A percentile compares a stretch with the other conserved stretches of the same genome.
Evolutionary conservation across 2,329 filamentous ascomycete genomes (phyloP).

Genomic region (Fonsecaea pedrosoi): DNA sequence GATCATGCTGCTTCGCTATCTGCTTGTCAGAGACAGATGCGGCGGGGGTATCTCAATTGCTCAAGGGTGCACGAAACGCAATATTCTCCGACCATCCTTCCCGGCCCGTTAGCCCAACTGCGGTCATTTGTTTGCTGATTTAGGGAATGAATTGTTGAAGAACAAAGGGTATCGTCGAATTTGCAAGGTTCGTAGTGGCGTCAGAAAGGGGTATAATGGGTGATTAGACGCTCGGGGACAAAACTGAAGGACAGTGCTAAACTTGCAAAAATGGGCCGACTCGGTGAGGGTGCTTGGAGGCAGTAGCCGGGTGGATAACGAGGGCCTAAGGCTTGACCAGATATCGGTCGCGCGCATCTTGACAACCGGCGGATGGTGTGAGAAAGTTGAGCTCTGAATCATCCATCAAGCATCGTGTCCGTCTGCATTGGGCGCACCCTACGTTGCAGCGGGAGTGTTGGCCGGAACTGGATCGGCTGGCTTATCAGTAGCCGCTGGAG

Average conservation of each 20-base stretch:
- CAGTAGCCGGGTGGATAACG: background rate
- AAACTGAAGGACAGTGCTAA: slow-evolving; percentile 10
- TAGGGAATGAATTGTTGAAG: slow-evolving; percentile 7
- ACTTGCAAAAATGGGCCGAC: background rate
- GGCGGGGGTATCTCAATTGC: slow-evolving; percentile 32
- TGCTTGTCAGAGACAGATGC: slow-evolving; percentile 11
- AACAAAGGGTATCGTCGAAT: slow-evolving; percentile 24
- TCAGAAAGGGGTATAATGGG: slow-evolving; percentile 30
- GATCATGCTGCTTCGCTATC: slow-evolving; percentile 23
- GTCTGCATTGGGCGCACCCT: slow-evolving; percentile 9
- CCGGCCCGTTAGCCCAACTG: slow-evolving; percentile 19
- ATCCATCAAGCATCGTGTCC: slow-evolving; percentile 14
- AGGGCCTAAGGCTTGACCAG: background rate
- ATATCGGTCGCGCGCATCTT: background rate
- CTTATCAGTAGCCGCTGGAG: slow-evolving; percentile 24
- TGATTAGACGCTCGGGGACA: slow-evolving; percentile 33
- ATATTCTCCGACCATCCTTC: slow-evolving; percentile 25
- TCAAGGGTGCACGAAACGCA: slow-evolving; percentile 20
- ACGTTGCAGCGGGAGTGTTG: slow-evolving; percentile 28
- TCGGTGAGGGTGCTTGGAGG: background rate
- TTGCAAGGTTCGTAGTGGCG: slow-evolving; percentile 26
- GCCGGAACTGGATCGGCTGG: slow-evolving; percentile 29
- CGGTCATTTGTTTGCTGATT: slow-evolving; percentile 5
- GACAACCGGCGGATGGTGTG: background rate
- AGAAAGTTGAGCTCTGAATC: background rate